Base-by-base conservation (phyloP, 441 rosid species). In the Bocquillonia castaneifolia region DNA sequence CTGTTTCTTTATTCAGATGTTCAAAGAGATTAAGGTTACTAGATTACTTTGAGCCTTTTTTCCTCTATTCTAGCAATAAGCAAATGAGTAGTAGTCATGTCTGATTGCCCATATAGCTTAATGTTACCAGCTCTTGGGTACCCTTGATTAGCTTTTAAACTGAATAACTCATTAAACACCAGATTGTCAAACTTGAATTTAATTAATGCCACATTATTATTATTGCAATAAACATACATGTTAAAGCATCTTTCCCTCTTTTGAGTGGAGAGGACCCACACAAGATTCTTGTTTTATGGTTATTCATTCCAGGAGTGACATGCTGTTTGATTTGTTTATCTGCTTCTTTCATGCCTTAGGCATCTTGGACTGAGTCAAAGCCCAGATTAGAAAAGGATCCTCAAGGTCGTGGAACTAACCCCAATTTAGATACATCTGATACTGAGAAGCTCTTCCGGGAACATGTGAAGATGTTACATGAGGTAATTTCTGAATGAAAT, bases 331-430 rank as follows among this genome's bases (percentile, higher is more conserved):
- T 28, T 58, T 32, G 52, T 66, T 71, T 10, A 32, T 29, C 25
- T 64, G n/a, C 48, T 74, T 32, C 66, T 69, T 57, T n/a, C 52
- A 6, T 57, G 54, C 25, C 5, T 32, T 25, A 89, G 99, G 96
- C 92, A 80, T 90, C 97, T 31, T 95, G 99, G 99, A 86, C 93
- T 1, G 98, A 92, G 67, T 89, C 97, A 53, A 92, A 89, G 77
- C 80, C 82, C 69, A 89, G 84, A 76, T 71, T 95, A 77, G 99
- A 92, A 66, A 95, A 92, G 81, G 99, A 95, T 84, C 95, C 99
- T 72, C 99, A 92, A 60, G 84, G 88, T 37, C 98, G 99, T 25
- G 87, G 97, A 36, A 72, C 85, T 32, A 86, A 92, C 73, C 84
- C 89, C 57, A 92, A 88, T 72, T 80, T 95, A 59, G 96, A 90